phyloP scores from a whole-genome alignment of 768 basidiomycete genomes.

The Pulveroboletus sp. region DNA sequence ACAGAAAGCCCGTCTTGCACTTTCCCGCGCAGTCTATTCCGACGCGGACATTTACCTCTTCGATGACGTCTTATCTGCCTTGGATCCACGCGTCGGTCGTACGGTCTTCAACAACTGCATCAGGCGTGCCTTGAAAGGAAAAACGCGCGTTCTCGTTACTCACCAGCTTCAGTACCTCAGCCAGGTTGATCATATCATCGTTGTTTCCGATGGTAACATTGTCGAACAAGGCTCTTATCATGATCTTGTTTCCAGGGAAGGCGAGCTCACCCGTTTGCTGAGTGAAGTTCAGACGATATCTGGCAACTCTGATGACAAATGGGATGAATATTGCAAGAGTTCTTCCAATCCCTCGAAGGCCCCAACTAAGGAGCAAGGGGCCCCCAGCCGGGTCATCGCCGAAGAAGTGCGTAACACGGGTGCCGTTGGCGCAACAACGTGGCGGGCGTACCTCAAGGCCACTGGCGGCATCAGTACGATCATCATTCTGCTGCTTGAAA shows the following conservation, averaged over 20 bases:
- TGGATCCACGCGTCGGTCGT: conserved; percentile 46
- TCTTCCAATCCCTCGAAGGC: conserved; percentile 5
- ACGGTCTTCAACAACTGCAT: conserved; percentile 28
- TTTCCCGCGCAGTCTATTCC: conserved; percentile 46
- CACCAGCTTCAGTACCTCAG: conserved; percentile 32
- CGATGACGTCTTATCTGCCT: conserved; percentile 45
- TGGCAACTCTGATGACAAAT: conserved; percentile 5
- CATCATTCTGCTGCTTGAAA: conserved; percentile 16
- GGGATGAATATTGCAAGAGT: conserved; percentile 24
- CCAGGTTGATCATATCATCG: conserved; percentile 44
- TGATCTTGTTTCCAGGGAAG: conserved; percentile 31
- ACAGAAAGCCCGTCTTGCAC: conserved; percentile 47
- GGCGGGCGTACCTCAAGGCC: conserved; percentile 33
- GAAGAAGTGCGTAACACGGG: conserved; percentile 27
- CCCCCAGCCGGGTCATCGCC: conserved; percentile 15
- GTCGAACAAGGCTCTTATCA: conserved; percentile 45
- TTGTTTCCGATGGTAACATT: conserved; percentile 43
- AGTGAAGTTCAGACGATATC: conserved; percentile 16
- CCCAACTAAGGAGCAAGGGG: conserved; percentile 8
- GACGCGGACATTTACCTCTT: conserved; percentile 41
- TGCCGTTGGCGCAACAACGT: conserved; percentile 22
- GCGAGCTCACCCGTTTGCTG: conserved; percentile 26
- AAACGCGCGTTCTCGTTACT: conserved; percentile 29
- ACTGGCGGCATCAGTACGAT: conserved; percentile 23
- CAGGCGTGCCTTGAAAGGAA: conserved; percentile 18